Base-by-base conservation (phyloP, 2,329 filamentous ascomycete genomes). In the Apiospora saccharicola region DNA sequence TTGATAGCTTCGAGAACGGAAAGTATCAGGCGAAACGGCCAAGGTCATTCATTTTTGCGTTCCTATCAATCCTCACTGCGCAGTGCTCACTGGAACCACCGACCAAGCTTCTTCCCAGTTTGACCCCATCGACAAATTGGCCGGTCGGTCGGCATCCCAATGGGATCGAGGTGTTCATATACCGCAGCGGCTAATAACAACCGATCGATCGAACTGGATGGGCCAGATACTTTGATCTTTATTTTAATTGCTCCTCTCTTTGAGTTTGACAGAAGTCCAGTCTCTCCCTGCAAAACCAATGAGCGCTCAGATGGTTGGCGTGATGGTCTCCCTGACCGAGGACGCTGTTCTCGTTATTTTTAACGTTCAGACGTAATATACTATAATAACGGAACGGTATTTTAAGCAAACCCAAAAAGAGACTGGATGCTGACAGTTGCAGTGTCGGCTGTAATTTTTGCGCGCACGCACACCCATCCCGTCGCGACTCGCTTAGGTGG, bases 341-440 rank as follows among this genome's bases (percentile, higher is more conserved):
- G n/a, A 61, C 16, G 53, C 30, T 37, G 53, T 4, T 61, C 34
- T 22, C 41, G n/a, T n/a, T 64, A 41, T 64, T 41, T 64, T 64
- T 64, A 64, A 64, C 57, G 57, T 64, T 64, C 34, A 64, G 57
- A 64, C 12, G 57, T 64, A 64, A 64, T 64, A 37, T 64, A 64
- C 41, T 64, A 37, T 41, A 41, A 41, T 10, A 41, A 64, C 57
- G 34, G 51, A 41, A 64, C 57, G 57, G 34, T 64, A 64, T 64
- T 64, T n/a, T 41, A n/a, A 41, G 34, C 57, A 64, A 64, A 37
- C 34, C 57, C 19, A 64, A 64, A 41, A 41, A 34, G 8, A n/a
- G 19, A 16, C 13, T n/a, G 16, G 6, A 34, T 64, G 57, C 57
- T 41, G 57, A 64, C 57, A 41, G 26, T 30, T 30, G 26, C 26